Percentiles rank a stretch among this genome's conserved stretches.
phyloP scores from a whole-genome alignment of 441 rosid species.

The Populus hybrid region DNA sequence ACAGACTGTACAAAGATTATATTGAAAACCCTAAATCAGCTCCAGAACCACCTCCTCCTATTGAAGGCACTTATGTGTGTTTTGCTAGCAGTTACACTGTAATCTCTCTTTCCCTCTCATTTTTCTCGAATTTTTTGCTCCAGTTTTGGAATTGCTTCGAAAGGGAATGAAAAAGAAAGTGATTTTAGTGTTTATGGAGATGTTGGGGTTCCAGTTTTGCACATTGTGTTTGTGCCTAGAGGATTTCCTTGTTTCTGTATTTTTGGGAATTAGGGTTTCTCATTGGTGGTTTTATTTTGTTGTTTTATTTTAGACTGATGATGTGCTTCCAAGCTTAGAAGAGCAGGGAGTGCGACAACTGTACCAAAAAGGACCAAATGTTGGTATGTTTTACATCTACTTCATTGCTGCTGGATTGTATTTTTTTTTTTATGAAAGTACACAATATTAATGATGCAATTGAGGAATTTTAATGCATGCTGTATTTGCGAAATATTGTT shows the following conservation, averaged over 20 bases:
- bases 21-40: constrained; percentile 57
- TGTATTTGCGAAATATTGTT: background rate
- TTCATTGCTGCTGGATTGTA: background rate
- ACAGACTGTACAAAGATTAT: constrained; percentile 88
- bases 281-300: background rate
- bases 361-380: constrained; percentile 70
- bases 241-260: background rate
- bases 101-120: constrained; percentile 4
- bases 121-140: background rate
- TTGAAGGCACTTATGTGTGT: constrained; percentile 71
- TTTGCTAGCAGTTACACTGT: constrained; percentile 75
- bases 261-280: background rate
- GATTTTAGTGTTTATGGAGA: background rate
- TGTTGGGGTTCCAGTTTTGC: background rate
- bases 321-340: constrained; percentile 95
- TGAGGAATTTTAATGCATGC: background rate
- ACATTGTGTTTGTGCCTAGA: background rate
- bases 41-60: constrained; percentile 78
- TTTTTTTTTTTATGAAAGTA: background rate
- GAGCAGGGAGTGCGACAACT: constrained; percentile 93
- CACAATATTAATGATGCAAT: background rate
- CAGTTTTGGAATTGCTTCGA: background rate
- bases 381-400: constrained; percentile 46
- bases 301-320: constrained; percentile 58
- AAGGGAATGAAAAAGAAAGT: background rate